These are phyloP conservation scores for Leccinum subrobustum DNA, from an alignment of 1,284 basidiomycete genomes.

Conservation along the genomic window DNA sequence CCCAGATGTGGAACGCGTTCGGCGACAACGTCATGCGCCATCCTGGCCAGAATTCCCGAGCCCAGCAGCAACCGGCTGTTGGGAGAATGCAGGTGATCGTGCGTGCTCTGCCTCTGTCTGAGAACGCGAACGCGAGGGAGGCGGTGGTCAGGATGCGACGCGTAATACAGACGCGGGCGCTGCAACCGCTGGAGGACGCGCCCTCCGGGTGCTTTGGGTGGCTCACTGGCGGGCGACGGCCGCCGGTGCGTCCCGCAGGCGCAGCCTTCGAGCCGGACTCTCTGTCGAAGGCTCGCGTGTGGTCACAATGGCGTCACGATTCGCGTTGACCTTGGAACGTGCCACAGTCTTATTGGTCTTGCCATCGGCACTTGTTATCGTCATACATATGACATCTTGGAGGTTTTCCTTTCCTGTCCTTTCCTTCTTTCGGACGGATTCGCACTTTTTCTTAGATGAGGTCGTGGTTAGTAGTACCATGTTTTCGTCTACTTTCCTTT, in stretches of 20 bases:
- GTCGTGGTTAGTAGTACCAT: background rate
- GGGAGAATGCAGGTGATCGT: conserved; percentile 23
- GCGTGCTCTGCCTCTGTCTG: conserved; percentile 19
- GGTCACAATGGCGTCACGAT: conserved; percentile 10
- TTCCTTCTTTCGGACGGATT: background rate
- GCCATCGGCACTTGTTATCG: background rate
- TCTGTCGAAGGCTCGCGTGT: conserved; percentile 17
- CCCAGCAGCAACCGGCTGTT: background rate
- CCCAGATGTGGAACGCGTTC: conserved; percentile 22
- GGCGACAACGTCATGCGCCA: background rate
- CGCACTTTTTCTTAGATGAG: background rate
- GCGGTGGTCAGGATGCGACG: conserved; percentile 13
- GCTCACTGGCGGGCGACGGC: conserved; percentile 13
- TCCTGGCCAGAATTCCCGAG: background rate
- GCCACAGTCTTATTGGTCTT: too few relatives aligned
- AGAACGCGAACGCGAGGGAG: background rate
- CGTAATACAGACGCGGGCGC: conserved; percentile 24
- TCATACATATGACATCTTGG: background rate
- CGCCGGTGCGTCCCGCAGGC: background rate
- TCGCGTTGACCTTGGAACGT: background rate
- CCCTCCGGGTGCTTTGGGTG: conserved; percentile 24
- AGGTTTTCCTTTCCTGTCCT: background rate
- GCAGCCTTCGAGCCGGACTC: conserved; percentile 13
- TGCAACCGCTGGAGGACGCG: conserved; percentile 23
- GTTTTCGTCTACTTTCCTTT: background rate